These are phyloP conservation scores for Lepidium campestre DNA, from an alignment of 441 rosid species.

Conservation along the genomic window DNA sequence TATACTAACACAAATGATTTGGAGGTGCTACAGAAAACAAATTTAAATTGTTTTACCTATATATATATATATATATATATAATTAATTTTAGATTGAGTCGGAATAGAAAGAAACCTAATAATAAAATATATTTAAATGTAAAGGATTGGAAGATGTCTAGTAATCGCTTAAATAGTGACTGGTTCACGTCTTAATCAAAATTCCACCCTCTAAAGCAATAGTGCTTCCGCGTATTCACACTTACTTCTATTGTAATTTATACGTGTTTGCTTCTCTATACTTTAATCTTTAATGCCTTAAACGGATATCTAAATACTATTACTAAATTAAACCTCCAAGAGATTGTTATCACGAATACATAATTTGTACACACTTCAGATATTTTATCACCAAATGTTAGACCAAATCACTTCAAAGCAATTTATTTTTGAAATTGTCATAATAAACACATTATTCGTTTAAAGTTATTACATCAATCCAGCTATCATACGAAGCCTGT, in stretches of 20 bases:
- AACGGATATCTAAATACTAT: too few species aligned
- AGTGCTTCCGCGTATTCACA: slow-evolving; percentile 14
- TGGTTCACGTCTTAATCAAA: slow-evolving; percentile 20
- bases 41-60: too few species aligned
- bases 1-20: too few species aligned
- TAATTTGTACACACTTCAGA: too few species aligned
- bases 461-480: background rate
- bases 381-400: too few species aligned
- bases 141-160: background rate
- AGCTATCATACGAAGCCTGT: background rate
- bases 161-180: slow-evolving; percentile 2
- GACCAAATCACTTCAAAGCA: background rate
- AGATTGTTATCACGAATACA: too few species aligned
- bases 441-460: background rate
- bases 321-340: too few species aligned
- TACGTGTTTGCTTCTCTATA: too few species aligned
- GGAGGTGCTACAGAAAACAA: too few species aligned
- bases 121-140: background rate
- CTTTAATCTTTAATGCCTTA: too few species aligned
- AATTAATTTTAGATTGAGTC: background rate
- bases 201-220: slow-evolving; percentile 20
- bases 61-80: too few species aligned
- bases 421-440: background rate
- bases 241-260: too few species aligned
- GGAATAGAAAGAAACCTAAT: background rate